These are phyloP conservation scores for Lachancea meyersii DNA, from an alignment of 805 yeast species.

Conservation along the genomic window DNA sequence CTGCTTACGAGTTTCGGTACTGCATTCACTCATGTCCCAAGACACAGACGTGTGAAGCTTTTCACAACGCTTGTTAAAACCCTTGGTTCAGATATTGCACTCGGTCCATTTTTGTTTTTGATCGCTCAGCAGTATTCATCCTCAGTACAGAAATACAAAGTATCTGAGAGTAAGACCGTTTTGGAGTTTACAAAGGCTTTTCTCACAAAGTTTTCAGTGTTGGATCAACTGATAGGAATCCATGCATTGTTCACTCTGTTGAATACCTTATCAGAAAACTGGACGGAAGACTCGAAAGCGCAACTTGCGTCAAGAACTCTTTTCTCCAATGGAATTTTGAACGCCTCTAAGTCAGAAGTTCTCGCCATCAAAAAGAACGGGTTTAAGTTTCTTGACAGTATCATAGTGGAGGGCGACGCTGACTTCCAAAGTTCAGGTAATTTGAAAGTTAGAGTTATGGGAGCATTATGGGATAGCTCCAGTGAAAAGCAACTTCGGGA, in stretches of 20 bases:
- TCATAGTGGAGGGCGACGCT: constrained; percentile 36
- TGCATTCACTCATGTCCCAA: constrained; percentile 92
- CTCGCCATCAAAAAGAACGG: constrained; percentile 43
- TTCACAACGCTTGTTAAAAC: constrained; percentile 75
- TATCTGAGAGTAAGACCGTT: constrained; percentile 59
- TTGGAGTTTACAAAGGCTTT: constrained; percentile 70
- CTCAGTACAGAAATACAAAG: constrained; percentile 47
- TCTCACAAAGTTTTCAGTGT: constrained; percentile 58
- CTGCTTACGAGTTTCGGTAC: constrained; percentile 84
- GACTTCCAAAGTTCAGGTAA: constrained; percentile 28
- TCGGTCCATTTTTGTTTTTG: constrained; percentile 68
- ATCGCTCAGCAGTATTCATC: constrained; percentile 73
- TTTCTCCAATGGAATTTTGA: constrained; percentile 55
- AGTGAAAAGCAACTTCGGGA: constrained; percentile 12
- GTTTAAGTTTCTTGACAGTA: constrained; percentile 50
- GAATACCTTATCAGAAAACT: constrained; percentile 34
- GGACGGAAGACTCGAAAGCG: constrained; percentile 38
- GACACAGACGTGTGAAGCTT: constrained; percentile 86
- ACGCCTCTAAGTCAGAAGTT: constrained; percentile 45
- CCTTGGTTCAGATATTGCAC: constrained; percentile 57
- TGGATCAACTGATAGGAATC: constrained; percentile 59
- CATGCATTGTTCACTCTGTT: constrained; percentile 41
- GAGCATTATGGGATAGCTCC: constrained; percentile 41
- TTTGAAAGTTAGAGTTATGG: constrained; percentile 49
- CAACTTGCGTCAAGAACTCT: constrained; percentile 47